Conservation (phyloP, 1,139 yeast species). For the Diutina siamensis region DNA sequence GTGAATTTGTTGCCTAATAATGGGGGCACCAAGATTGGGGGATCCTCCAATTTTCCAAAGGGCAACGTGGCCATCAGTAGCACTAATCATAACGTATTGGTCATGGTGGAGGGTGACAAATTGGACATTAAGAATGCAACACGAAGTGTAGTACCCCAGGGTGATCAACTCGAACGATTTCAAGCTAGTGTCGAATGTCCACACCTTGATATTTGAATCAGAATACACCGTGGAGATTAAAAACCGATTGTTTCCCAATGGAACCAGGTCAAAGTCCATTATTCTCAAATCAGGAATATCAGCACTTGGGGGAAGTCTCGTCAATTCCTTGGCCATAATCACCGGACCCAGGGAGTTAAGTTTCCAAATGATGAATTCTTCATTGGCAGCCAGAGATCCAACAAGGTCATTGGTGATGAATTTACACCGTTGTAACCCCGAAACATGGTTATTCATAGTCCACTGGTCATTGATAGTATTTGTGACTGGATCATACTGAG, state of each 20-base stretch:
- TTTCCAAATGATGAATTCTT: slow-evolving; percentile 78
- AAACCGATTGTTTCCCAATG: slow-evolving; percentile 19
- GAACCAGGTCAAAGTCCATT: slow-evolving; percentile 62
- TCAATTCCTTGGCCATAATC: slow-evolving; percentile 34
- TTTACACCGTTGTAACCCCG: slow-evolving; percentile 71
- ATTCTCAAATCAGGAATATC: slow-evolving; percentile 70
- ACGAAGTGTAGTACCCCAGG: slow-evolving; percentile 48
- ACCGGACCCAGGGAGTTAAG: slow-evolving; percentile 21
- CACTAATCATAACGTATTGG: slow-evolving; percentile 38
- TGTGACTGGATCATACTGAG: neutral
- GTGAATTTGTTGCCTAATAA: slow-evolving; percentile 47
- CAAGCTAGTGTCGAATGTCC: slow-evolving; percentile 34
- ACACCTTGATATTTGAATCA: slow-evolving; percentile 63
- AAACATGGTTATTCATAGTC: slow-evolving; percentile 70
- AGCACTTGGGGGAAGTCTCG: slow-evolving; percentile 34
- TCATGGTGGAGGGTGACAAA: slow-evolving; percentile 23
- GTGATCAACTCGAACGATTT: slow-evolving; percentile 32
- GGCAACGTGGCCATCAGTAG: slow-evolving; percentile 76
- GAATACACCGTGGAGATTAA: slow-evolving; percentile 69
- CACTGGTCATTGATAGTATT: slow-evolving; percentile 28
- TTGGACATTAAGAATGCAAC: slow-evolving; percentile 61
- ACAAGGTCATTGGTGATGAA: slow-evolving; percentile 40
- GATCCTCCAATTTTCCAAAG: slow-evolving; percentile 35
- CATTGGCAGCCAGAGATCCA: slow-evolving; percentile 76
- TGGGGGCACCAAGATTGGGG: slow-evolving; percentile 14